Evolutionary conservation across 768 basidiomycete genomes (phyloP).

Genomic region (Naganishia randhawae): DNA sequence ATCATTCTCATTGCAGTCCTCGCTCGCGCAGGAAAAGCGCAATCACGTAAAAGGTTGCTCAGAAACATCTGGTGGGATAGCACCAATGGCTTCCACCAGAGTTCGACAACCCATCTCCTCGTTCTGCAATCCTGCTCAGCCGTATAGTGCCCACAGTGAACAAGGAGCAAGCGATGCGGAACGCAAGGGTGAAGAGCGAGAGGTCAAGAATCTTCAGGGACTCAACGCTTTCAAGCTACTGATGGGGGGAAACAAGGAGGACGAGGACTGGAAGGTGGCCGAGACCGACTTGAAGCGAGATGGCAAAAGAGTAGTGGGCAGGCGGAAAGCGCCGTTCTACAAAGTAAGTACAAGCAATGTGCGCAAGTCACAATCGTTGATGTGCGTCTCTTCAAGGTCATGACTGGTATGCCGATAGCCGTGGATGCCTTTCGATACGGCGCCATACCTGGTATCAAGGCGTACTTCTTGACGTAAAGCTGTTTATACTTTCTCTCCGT

Average conservation of each 20-base stretch:
- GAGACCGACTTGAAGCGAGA: conserved; percentile 49
- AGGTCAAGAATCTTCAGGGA: conserved; percentile 34
- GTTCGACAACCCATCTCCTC: conserved; percentile 44
- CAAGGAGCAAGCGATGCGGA: conserved; percentile 15
- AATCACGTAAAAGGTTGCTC: conserved; percentile 62
- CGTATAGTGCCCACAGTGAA: conserved; percentile 17
- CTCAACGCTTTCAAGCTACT: conserved; percentile 70
- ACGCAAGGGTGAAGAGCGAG: conserved; percentile 21
- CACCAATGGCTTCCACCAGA: conserved; percentile 18
- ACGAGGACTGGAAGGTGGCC: conserved; percentile 80
- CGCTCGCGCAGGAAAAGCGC: conserved; percentile 52
- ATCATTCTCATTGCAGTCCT: conserved; percentile 2
- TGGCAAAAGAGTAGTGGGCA: conserved; percentile 45
- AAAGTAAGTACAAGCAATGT: conserved; percentile 58
- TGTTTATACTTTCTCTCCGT: background rate
- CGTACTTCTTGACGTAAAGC: conserved; percentile 82
- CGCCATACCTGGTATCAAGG: conserved; percentile 76
- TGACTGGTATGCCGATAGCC: conserved; percentile 95
- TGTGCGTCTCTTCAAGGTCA: conserved; percentile 43
- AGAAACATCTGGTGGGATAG: conserved; percentile 45
- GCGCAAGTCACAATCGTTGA: conserved; percentile 1
- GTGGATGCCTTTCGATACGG: conserved; percentile 98
- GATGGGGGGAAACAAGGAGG: conserved; percentile 81
- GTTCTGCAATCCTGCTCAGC: conserved; percentile 39
- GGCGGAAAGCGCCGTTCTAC: conserved; percentile 86